Evolutionary conservation across 352 stramenopile species (phyloP), one percentile per base, ranked within the genome.

Genomic region (Phytophthora sansomeana): DNA sequence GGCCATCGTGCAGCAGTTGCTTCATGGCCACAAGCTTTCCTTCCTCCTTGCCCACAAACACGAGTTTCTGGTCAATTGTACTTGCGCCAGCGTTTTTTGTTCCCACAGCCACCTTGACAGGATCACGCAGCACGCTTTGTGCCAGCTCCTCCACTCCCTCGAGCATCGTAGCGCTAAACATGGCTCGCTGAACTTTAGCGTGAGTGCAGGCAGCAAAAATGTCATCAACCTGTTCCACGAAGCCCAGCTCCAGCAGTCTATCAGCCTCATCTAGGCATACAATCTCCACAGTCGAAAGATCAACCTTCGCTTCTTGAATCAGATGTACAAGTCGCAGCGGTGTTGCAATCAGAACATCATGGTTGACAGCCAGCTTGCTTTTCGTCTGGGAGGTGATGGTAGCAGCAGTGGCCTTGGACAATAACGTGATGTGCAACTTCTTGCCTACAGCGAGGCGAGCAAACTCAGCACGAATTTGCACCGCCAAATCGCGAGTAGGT

Each of bases 41-140:
- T 82, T 99, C 96, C 76, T 99, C 98, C 50, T 98, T 95, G 46
- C 98, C 98, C 8, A 99, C 97, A 80, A 99, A 99, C 62, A 99
- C 87, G 19, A 99, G 89, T 63, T 93, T 85, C 68, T 99, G 96
- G 19, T 94, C 82, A 60, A 99, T 97, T 19, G 89, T 96, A 17
- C 59, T 67, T 10, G 94, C 91, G 38, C 89, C 93, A 7, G 95
- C 81, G 62, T 98, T 98, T 62, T 92, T 91, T 21, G 79, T 84
- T 10, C 97, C 97, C 35, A 99, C 96, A n/a, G 85, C 89, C 38
- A 99, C 83, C 72, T 97, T 90, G 33, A 99, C 78, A 32, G 97
- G 97, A 69, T 99, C 97, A 13, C 96, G 87, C 8, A 99, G 81
- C 55, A 99, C 92, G 4, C 87, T 98, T 73, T 98, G 88, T 13